Base-by-base conservation (phyloP, 352 stramenopile genomes). In the Phytophthora brassicae region DNA sequence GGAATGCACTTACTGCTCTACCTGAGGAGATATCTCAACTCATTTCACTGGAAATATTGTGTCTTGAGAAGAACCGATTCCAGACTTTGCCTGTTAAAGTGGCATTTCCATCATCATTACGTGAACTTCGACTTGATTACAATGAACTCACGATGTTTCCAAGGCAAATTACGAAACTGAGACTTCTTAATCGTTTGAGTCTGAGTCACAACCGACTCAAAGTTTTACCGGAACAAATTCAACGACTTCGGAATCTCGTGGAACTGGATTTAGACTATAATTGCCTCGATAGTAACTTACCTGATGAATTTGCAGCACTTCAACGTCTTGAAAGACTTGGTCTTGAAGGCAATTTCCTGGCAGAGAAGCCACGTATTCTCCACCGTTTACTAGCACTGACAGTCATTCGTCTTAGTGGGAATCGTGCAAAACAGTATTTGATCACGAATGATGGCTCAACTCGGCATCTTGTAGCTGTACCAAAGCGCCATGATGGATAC, bases 231-330 rank as follows among this genome's bases (percentile, higher is more conserved):
- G 19, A 48, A 3, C 59, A 86, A 43, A 77, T 92, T 36, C 73
- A 79, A 20, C 71, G 75, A 14, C 70, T 92, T 6, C 46, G 39
- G 12, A 84, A 86, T 53, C 74, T 92, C 35, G 66, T 90, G 5
- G 73, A 89, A 26, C 52, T 92, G 13, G 74, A 92, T 20, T 53
- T 92, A 29, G 81, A 90, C 61, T 73, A 78, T 64, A 92, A 92
- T 35, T 29, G 24, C 12, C 74, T 92, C 23, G 66, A 79, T 5
- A 43, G 60, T 16, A 17, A 57, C 5, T 36, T 92, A 13, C 77
- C 81, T 1, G 20, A 61, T 9, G 79, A 77, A 20, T 62, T 92
- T 33, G 52, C 26, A 23, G 20, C 49, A 3, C 70, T 92, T 17
- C 68, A 66, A 22, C 60, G 73, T 3, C 74, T 92, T 16, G 72